Percentiles rank a stretch among this genome's conserved stretches.
Evolutionary conservation across 1,139 yeast genomes (phyloP).

Genomic region (Saccharomyces uvarum): DNA sequence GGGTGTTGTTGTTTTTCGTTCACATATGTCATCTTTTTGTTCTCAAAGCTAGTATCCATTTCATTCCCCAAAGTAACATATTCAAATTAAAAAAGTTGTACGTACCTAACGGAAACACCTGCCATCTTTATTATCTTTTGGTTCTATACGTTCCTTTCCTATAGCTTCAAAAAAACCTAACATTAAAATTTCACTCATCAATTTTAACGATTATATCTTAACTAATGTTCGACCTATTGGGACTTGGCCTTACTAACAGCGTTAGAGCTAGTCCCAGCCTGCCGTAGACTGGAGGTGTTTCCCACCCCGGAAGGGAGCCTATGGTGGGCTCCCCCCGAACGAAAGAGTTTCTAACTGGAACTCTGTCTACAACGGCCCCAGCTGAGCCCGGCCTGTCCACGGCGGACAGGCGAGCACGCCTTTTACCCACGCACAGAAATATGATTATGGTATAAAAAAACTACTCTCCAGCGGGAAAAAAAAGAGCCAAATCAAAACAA

Average conservation of each 20-base stretch:
- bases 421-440: not conserved
- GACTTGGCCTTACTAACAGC: not conserved
- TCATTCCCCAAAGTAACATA: not conserved
- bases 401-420: not conserved
- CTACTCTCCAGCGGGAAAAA: not conserved
- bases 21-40: not conserved
- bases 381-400: not conserved
- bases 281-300: not conserved
- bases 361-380: not conserved
- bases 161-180: not conserved
- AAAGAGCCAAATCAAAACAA: not conserved
- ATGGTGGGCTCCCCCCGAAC: not conserved
- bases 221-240: not conserved
- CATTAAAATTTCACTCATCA: not conserved
- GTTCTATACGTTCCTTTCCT: slow-evolving; percentile 3
- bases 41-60: not conserved
- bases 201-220: slow-evolving; percentile 1
- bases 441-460: not conserved
- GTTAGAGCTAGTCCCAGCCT: not conserved
- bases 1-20: not conserved
- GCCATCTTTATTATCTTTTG: slow-evolving; percentile 53
- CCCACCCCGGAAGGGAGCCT: not conserved
- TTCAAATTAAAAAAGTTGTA: slow-evolving; percentile 20
- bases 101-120: slow-evolving; percentile 98
- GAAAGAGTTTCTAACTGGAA: not conserved